Conservation (phyloP, 2,329 filamentous ascomycete species). For the Sarocladiaceae sp. region DNA sequence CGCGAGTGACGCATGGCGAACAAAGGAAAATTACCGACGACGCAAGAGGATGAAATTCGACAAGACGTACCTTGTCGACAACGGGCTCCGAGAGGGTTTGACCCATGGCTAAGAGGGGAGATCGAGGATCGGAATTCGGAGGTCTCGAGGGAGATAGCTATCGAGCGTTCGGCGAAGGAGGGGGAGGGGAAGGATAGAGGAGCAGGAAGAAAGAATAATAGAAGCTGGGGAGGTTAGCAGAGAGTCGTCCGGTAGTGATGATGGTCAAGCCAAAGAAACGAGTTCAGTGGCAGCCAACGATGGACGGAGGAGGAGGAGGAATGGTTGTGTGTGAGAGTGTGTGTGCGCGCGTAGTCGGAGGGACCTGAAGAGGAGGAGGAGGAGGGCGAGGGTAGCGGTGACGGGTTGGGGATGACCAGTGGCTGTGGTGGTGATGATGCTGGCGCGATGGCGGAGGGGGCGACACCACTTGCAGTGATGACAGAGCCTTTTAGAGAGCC, state of each 20-base stretch:
- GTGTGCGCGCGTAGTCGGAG: constrained; percentile 1
- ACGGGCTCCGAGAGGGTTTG: constrained; percentile 99
- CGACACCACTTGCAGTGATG: too few relatives aligned
- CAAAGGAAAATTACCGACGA: background rate
- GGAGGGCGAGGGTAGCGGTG: too few relatives aligned
- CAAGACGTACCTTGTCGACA: constrained; percentile 78
- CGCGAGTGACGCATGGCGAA: constrained; percentile 1
- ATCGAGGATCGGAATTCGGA: constrained; percentile 10
- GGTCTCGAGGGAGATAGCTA: constrained; percentile 15
- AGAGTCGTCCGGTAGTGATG: too few relatives aligned
- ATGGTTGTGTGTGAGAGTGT: too few relatives aligned
- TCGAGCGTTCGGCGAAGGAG: constrained; percentile 17
- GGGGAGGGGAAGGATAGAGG: background rate
- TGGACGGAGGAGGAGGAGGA: background rate
- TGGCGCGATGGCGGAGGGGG: too few relatives aligned
- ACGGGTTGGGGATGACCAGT: constrained; percentile 6
- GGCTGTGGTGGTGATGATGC: constrained; percentile 9
- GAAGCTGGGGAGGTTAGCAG: background rate
- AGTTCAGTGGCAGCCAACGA: background rate
- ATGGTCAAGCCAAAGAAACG: constrained; percentile 9
- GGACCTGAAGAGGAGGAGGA: constrained; percentile 1
- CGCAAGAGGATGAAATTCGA: background rate
- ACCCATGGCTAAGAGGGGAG: constrained; percentile 63
- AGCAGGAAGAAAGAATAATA: background rate
- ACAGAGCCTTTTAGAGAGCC: too few relatives aligned